Conservation (phyloP, 139 green algal species). For the Coelastrella sp. region DNA sequence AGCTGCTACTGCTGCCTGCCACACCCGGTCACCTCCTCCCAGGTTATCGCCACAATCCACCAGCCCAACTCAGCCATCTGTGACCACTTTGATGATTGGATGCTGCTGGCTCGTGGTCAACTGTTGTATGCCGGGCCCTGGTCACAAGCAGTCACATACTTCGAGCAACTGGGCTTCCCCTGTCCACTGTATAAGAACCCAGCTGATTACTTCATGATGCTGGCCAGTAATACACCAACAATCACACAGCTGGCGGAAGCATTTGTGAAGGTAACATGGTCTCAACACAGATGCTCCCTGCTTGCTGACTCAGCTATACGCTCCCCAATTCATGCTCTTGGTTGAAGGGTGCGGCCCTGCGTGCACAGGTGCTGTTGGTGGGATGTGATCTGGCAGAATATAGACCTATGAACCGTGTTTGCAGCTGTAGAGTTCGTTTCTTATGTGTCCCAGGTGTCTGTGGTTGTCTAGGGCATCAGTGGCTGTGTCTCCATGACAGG, state of each 20-base stretch:
- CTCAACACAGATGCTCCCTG: too few relatives aligned
- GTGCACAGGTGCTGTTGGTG: too few relatives aligned
- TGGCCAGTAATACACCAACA: constrained; percentile 33
- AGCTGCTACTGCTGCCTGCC: not conserved
- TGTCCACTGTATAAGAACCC: constrained; percentile 80
- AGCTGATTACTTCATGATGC: constrained; percentile 69
- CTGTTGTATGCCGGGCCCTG: constrained; percentile 76
- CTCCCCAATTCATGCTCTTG: not conserved
- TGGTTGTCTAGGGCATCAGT: too few relatives aligned
- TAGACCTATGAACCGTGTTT: too few relatives aligned
- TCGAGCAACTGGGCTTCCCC: constrained; percentile 57
- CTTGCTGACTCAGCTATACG: not conserved
- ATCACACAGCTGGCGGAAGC: constrained; percentile 7
- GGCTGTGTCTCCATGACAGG: too few relatives aligned
- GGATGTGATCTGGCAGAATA: too few relatives aligned
- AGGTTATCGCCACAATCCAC: constrained; percentile 78
- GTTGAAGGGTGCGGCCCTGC: too few relatives aligned
- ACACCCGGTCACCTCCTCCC: not conserved
- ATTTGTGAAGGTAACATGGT: not conserved
- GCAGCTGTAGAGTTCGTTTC: too few relatives aligned
- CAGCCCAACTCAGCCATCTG: constrained; percentile 82
- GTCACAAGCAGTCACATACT: constrained; percentile 65
- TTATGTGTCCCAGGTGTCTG: too few relatives aligned
- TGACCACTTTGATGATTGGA: constrained; percentile 81
- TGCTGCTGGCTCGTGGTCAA: constrained; percentile 75